Base-by-base conservation (phyloP, 805 yeast species). In the Kregervanrija delftensis region DNA sequence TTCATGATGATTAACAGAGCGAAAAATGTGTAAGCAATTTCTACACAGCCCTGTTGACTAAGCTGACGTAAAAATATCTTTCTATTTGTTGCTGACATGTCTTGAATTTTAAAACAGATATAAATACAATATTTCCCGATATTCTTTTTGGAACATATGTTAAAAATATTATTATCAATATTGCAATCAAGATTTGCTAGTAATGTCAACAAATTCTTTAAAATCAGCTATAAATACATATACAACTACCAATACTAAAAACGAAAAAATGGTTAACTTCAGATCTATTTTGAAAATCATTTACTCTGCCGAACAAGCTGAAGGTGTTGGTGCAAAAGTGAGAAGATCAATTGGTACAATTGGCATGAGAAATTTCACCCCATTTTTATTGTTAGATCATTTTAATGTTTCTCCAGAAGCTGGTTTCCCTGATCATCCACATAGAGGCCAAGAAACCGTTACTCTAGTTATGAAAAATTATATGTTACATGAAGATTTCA, bases 301-400 rank as follows among this genome's bases (percentile, higher is more conserved):
- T 53, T 56, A 70, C 37, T 89, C 91, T 30, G 57, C 73, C 35
- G 86, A 86, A 55, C 88, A 82, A 57, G 71, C 82, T 14, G 96
- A 87, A 65, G 96, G 96, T 51, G 89, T 74, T 30, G 96, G 96
- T n/a, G 95, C 95, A 30, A 66, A 73, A 30, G 96, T 87, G 17
- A 74, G 95, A 60, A 72, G 96, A 55, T 79, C 93, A 5, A 79
- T 87, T 46, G 96, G 96, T 37, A 73, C 81, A 6, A 67, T 69
- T 63, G 67, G 71, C 17, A 73, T 80, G 72, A 72, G 90, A 55
- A 82, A 83, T 61, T 87, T 87, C 63, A 72, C 86, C 12, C 96
- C 96, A 4, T 87, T 87, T 58, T 66, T 87, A 45, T 73, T 87
- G 81, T 68, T 86, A 32, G 96, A 87, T 56, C 95, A 88, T 58